Conservation (phyloP, 345 rosid genomes). For the Barbarea vulgaris region DNA sequence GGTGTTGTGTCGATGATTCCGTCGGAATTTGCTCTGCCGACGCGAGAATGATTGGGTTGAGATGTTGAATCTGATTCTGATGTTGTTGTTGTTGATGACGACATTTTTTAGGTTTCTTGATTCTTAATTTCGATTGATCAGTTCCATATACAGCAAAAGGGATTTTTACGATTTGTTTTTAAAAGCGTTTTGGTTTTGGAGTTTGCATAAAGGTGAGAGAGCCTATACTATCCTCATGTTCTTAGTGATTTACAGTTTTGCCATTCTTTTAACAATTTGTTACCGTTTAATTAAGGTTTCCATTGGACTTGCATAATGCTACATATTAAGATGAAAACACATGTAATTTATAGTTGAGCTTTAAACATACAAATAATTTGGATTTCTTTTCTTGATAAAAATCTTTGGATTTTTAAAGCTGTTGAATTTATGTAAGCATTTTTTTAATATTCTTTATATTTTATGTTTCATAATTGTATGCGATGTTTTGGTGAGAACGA, state of each 20-base stretch:
- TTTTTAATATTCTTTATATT: too few species aligned
- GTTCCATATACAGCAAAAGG: conserved; percentile 25
- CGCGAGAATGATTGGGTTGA: conserved; percentile 21
- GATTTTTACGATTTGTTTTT: conserved; percentile 5
- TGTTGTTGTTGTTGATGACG: conserved; percentile 18
- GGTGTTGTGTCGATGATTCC: conserved; percentile 76
- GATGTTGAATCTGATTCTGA: conserved; percentile 17
- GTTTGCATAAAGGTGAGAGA: neutral
- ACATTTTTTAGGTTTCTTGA: conserved; percentile 14
- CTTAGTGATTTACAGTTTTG: neutral
- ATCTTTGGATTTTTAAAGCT: too few species aligned
- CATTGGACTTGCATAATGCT: too few species aligned
- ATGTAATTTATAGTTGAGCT: too few species aligned
- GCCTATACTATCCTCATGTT: neutral
- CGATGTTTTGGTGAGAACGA: too few species aligned
- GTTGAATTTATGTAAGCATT: too few species aligned
- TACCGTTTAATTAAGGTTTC: neutral
- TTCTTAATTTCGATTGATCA: conserved; percentile 6
- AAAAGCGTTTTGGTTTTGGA: conserved; percentile 1
- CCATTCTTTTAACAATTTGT: neutral
- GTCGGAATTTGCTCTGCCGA: conserved; percentile 49
- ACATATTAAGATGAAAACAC: too few species aligned
- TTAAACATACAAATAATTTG: too few species aligned
- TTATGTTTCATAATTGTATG: too few species aligned
- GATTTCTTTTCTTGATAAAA: too few species aligned